Base-by-base conservation (phyloP, 176 grass and related monocot genomes). In the Raddia distichophylla region DNA sequence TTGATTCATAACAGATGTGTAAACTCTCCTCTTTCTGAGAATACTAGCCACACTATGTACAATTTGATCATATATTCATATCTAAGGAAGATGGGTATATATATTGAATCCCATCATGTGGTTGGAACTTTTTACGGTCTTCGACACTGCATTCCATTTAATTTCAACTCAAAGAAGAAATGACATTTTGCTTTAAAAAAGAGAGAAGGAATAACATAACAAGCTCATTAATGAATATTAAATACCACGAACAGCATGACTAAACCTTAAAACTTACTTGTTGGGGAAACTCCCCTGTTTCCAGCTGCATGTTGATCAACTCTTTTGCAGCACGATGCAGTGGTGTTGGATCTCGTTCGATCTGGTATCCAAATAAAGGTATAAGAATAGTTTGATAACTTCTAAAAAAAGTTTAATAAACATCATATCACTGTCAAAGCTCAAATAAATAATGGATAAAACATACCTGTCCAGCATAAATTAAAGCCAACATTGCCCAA, bases 401-500 rank as follows among this genome's bases (percentile, higher is more conserved):
- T 27, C 27, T 27, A 3, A 0, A 35, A n/a, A 40, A 19, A 68
- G 40, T 10, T 76, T 60, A 0, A 60, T 60, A 69, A 68, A 42
- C n/a, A n/a, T 0, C 6, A 34, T 20, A 60, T 43, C 40, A 0
- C 44, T 37, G 1, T 37, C 2, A 37, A 8, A 42, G 14, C 68
- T 69, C 13, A 69, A 80, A 20, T 51, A 56, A 45, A 57, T 43
- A 67, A 40, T 42, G 11, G 55, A 78, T 8, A 84, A 10, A 54
- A 47, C 51, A 48, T 67, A 85, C 89, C 80, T 91, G 92, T 52
- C 86, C 86, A 50, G 80, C 75, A 81, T 71, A 77, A 83, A 91
- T 89, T 64, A 91, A 86, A 51, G 92, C 60, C 35, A 91, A 34
- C 89, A 94, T 87, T 33, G 80, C 89, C 92, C 92, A 91, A 57